phyloP scores from a whole-genome alignment of 371 early-diverging fungal species.

The Mucor saturninus region DNA sequence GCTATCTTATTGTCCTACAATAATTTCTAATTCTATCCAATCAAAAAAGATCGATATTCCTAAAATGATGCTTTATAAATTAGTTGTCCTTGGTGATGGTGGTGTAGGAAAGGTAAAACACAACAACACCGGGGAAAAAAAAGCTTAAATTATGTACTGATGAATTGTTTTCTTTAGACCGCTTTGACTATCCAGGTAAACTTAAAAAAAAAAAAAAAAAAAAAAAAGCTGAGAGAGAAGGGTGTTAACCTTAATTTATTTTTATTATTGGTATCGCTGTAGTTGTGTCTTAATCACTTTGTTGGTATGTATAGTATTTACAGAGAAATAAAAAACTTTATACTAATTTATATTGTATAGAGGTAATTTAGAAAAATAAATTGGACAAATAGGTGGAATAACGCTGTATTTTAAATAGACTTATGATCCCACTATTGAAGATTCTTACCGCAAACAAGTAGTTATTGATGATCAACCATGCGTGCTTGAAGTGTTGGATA shows the following conservation, averaged over 20 bases:
- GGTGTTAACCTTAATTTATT: neutral
- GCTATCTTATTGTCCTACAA: slow-evolving; percentile 23
- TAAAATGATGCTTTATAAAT: slow-evolving; percentile 66
- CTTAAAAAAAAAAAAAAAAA: neutral
- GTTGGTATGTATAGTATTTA: slow-evolving; percentile 52
- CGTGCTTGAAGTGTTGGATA: slow-evolving; percentile 93
- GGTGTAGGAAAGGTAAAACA: slow-evolving; percentile 58
- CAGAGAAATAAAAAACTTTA: neutral
- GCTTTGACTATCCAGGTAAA: slow-evolving; percentile 43
- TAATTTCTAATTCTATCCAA: slow-evolving; percentile 12
- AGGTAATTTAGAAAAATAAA: slow-evolving; percentile 44
- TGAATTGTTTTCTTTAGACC: slow-evolving; percentile 17
- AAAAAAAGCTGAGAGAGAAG: neutral
- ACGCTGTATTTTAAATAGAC: slow-evolving; percentile 15
- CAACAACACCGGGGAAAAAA: neutral
- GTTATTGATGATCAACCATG: slow-evolving; percentile 87
- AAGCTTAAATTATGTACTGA: too few relatives aligned
- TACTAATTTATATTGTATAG: slow-evolving; percentile 29
- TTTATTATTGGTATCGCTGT: neutral
- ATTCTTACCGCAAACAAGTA: slow-evolving; percentile 74
- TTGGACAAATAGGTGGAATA: too few relatives aligned
- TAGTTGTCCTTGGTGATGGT: slow-evolving; percentile 61
- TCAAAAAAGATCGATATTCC: slow-evolving; percentile 15
- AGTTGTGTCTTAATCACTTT: slow-evolving; percentile 79
- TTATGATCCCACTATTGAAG: slow-evolving; percentile 49